Percentiles rank a stretch among this genome's conserved stretches.
Conservation (phyloP, 2,329 filamentous ascomycete species). For the Colletotrichum spinosum region DNA sequence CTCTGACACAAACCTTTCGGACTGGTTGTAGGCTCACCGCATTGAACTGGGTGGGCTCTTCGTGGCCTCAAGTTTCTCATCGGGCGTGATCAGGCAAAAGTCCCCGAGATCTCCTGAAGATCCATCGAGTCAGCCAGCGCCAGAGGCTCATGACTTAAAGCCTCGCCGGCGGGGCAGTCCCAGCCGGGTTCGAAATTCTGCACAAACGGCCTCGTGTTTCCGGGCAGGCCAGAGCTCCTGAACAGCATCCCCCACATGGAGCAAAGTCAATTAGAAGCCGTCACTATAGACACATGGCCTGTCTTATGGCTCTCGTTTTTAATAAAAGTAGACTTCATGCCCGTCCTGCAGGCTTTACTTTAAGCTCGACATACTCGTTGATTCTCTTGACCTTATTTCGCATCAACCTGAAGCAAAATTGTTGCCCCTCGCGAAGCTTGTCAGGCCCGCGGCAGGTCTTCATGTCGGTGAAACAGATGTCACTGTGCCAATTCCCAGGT, state of each 20-base stretch:
- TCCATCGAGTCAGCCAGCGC: no score
- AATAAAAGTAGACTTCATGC: constrained; percentile 16
- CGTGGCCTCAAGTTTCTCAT: no score
- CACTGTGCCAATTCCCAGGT: no score
- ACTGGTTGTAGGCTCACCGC: no score
- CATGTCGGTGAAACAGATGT: no score
- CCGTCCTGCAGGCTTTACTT: neutral
- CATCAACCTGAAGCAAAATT: constrained; percentile 10
- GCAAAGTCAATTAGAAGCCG: constrained; percentile 16
- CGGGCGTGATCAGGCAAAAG: no score
- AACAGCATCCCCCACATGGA: constrained; percentile 4
- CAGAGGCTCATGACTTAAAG: neutral
- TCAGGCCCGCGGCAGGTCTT: no score
- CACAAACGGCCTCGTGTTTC: neutral
- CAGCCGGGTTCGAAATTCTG: neutral
- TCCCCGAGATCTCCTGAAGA: no score
- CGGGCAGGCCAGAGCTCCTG: neutral
- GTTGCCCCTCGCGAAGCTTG: neutral
- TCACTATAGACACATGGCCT: neutral
- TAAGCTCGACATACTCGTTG: neutral
- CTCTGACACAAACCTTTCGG: no score
- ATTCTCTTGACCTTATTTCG: neutral
- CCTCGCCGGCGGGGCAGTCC: neutral
- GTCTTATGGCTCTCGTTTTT: constrained; percentile 6
- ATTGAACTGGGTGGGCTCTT: no score